Evolutionary conservation across 768 basidiomycete species (phyloP), one percentile per base, ranked within the genome.

Genomic region (Punctularia strigosozonata): DNA sequence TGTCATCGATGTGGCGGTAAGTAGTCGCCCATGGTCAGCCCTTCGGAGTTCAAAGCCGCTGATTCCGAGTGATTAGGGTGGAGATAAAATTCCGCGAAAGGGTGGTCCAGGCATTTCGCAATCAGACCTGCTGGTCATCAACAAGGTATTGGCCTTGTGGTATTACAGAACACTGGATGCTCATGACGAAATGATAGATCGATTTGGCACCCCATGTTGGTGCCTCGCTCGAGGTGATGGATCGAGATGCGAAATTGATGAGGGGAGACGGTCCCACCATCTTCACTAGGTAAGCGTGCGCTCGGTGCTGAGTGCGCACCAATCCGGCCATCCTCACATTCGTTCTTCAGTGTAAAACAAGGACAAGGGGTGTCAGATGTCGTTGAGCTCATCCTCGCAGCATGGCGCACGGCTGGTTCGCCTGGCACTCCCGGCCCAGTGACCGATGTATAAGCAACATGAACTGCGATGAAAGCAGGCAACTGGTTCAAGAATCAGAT

Each of bases 71-170:
- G 18, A 18, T 23, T 45, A 86, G 83, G 94, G 95, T 7, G 94
- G 94, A 1, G 94, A 99, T 62, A 99, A 99, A 62, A 92, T 99
- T 46, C 95, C 95, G 17, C 71, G 94, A 18, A 99, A 99, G 64
- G 94, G 95, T 4, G 95, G 94, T 1, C 95, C 94, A 2, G 95
- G 94, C 7, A 97, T 99, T 48, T 91, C 90, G 1, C 85, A 91
- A 52, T 94, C 90, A 1, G 95, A 98, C 62, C 65, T 99, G 8
- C 64, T 99, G 39, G 77, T 99, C 19, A 77, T 98, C 49, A 98
- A 98, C 68, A 99, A 99, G 72, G 92, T 81, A 25, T 37, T 55
- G 40, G 30, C 22, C 25, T 22, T 28, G 15, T 18, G 21, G 13
- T 8, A 4, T 22, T 21, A 13, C 19, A 31, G 33, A 13, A 7